Base-by-base conservation (phyloP, 1,284 basidiomycete species). In the Anthracocystis setariae region DNA sequence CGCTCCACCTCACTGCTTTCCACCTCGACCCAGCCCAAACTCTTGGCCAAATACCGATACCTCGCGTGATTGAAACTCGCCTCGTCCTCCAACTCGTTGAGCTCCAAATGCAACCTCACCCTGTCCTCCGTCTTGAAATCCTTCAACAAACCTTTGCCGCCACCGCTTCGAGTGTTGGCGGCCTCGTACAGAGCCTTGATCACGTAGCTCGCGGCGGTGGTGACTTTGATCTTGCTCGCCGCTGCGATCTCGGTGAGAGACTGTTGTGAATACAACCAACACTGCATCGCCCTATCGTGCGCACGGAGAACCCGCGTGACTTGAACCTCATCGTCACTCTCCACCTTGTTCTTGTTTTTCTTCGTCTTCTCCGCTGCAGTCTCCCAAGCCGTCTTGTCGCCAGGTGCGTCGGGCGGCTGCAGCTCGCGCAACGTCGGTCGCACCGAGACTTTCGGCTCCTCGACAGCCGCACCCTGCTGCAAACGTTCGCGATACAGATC, bases 161-260 rank as follows among this genome's bases (percentile, higher is more conserved):
- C 40, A 5, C 10, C 20, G 5, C n/a, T 21, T 20, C 24, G 25
- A 15, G 39, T 18, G 12, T 12, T 25, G 13, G 43, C 40, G 25
- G 68, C 58, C 9, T 54, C 46, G 15, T 39, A 0, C 4, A 75
- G 25, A 8, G 65, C 58, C 13, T 48, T 56, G 27, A 62, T 17
- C 7, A 75, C 8, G 48, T 75, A 72, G 5, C 9, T 17, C 4
- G 60, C 69, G 1, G 48, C 56, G 2, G 73, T 69, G 25, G 15
- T 43, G 27, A 51, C 5, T 24, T 64, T 68, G 52, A 75, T 57
- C 13, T 54, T 56, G 37, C 44, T n/a, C 10, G 53, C 39, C 5
- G 23, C 2, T 1, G 69, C 64, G 10, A 75, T 25, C 23, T 60
- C 38, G 5, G 23, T 24, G 18, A 75, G 33, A 5, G 55, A 42